Evolutionary conservation across 164 flowering plant genomes (phyloP).

Genomic region (Echeveria elegans): DNA sequence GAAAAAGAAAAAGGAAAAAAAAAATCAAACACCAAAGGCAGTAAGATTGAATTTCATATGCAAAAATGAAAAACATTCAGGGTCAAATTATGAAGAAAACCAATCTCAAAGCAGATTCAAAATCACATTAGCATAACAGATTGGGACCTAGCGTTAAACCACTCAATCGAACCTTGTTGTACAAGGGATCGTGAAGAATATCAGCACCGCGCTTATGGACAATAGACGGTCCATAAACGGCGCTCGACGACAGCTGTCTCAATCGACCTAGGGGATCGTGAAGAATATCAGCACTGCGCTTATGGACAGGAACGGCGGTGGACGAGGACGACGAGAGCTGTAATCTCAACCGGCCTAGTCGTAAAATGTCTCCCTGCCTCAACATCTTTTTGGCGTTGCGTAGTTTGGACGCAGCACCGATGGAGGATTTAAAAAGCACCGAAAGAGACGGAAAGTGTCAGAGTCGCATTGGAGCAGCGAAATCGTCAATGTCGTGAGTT

Average conservation of each 20-base stretch:
- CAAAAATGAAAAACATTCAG: too few species aligned
- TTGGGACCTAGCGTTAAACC: too few species aligned
- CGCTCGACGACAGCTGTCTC: conserved; percentile 8
- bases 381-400: not conserved
- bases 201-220: conserved; percentile 97
- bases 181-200: conserved; percentile 22
- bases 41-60: too few species aligned
- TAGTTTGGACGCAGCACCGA: not conserved
- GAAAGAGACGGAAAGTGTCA: not conserved
- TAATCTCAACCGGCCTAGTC: not conserved
- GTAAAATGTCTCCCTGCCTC: conserved; percentile 33
- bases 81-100: too few species aligned
- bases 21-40: too few species aligned
- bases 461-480: not conserved
- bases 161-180: conserved; percentile 34
- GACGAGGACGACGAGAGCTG: too few species aligned
- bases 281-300: too few species aligned
- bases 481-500: not conserved
- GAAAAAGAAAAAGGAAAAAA: not conserved
- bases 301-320: too few species aligned
- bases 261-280: not conserved
- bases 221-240: conserved; percentile 73
- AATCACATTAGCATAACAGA: too few species aligned
- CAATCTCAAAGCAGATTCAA: too few species aligned
- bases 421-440: not conserved